Evolutionary conservation across 2,329 filamentous ascomycete genomes (phyloP).

Genomic region (Claviceps sorghi): DNA sequence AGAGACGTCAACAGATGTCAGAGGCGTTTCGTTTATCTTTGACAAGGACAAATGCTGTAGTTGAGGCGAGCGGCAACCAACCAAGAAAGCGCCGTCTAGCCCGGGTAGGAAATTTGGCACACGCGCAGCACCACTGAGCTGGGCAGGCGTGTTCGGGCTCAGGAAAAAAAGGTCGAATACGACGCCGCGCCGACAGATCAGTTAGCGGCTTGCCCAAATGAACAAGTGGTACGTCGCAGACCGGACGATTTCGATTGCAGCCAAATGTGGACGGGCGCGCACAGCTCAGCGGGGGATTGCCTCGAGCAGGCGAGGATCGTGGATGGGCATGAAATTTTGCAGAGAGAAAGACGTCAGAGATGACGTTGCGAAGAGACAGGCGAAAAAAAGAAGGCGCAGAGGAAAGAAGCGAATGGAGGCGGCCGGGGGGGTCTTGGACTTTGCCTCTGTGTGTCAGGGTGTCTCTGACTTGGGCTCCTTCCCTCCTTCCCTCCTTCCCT

Average conservation of each 20-base stretch:
- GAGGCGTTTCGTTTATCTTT: conserved; percentile 9
- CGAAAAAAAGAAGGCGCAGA: conserved; percentile 24
- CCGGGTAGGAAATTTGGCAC: conserved; percentile 6
- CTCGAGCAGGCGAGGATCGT: conserved; percentile 18
- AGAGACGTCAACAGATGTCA: conserved; percentile 16
- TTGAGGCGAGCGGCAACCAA: background rate
- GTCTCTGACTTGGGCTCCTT: background rate
- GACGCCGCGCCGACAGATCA: conserved; percentile 4
- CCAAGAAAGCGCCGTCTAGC: background rate
- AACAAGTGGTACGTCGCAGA: background rate
- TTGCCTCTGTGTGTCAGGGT: background rate
- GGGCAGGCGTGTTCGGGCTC: background rate
- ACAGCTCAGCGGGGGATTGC: conserved; percentile 12
- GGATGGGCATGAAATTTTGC: conserved; percentile 21
- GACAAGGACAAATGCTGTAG: background rate
- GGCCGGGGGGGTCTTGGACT: conserved; percentile 6
- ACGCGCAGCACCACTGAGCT: conserved; percentile 2
- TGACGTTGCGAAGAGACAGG: conserved; percentile 26
- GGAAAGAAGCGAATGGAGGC: conserved; percentile 17
- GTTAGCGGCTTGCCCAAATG: background rate
- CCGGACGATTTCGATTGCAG: conserved; percentile 1
- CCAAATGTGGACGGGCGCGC: conserved; percentile 3
- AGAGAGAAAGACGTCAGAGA: conserved; percentile 31
- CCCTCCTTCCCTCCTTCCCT: background rate
- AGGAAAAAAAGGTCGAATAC: background rate